Percentiles rank a stretch among this genome's conserved stretches.
These are phyloP conservation scores for Ganoderma resinaceum DNA, from an alignment of 1,284 basidiomycete genomes.

Conservation along the genomic window DNA sequence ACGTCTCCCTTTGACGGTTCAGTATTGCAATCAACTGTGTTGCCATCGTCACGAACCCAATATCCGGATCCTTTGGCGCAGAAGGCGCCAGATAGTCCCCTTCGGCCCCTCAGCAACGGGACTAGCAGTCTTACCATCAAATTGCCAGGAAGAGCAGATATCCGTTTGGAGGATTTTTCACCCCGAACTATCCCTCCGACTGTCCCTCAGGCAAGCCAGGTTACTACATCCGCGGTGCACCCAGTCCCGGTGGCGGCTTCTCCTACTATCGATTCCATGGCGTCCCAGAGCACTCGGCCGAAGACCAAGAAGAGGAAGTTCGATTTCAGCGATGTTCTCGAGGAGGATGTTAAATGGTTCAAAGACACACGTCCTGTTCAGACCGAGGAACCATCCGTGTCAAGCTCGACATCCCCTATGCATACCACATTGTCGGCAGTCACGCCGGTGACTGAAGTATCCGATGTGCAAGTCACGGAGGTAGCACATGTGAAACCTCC, in stretches of 20 bases:
- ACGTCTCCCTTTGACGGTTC: background rate
- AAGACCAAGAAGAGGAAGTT: slow-evolving; percentile 24
- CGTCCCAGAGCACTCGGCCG: background rate
- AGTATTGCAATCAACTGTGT: background rate
- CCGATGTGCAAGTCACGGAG: background rate
- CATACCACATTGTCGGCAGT: background rate
- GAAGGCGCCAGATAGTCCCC: background rate
- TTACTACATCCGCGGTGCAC: background rate
- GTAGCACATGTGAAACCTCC: background rate
- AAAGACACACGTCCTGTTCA: slow-evolving; percentile 19
- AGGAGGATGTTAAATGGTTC: slow-evolving; percentile 32
- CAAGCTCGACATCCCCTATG: background rate
- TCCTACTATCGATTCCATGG: background rate
- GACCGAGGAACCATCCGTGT: background rate
- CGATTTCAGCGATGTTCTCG: slow-evolving; percentile 25
- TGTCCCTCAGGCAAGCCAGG: background rate
- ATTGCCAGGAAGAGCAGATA: background rate
- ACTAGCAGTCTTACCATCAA: background rate
- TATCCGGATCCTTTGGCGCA: background rate
- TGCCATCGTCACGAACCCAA: background rate
- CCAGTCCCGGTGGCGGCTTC: background rate
- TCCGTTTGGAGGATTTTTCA: background rate
- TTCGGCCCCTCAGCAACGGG: background rate
- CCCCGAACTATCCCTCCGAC: background rate
- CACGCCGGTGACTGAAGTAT: background rate